Conservation (phyloP, 345 rosid genomes). For the Melastoma malabathricum region DNA sequence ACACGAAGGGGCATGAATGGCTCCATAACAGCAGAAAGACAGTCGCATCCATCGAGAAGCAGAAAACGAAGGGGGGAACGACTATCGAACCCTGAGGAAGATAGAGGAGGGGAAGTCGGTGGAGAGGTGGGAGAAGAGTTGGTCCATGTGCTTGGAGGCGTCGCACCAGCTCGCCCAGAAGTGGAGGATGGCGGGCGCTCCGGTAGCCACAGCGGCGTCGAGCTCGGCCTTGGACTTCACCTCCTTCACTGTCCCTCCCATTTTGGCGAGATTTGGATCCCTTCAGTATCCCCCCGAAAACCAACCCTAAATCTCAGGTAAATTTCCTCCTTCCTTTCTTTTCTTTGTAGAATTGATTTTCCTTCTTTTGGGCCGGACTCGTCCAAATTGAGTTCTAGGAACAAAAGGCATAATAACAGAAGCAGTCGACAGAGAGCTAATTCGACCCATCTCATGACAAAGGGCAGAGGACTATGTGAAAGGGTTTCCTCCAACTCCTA, state of each 20-base stretch:
- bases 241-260: slow-evolving; percentile 86
- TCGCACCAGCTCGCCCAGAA: slow-evolving; percentile 99
- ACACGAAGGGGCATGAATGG: background rate
- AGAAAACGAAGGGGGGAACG: background rate
- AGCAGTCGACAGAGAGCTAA: too few species aligned
- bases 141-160: slow-evolving; percentile 99
- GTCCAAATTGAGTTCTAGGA: too few species aligned
- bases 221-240: slow-evolving; percentile 67
- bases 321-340: too few species aligned
- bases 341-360: too few species aligned
- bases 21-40: background rate
- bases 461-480: too few species aligned
- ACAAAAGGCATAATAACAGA: too few species aligned
- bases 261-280: slow-evolving; percentile 4
- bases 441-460: too few species aligned
- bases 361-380: too few species aligned
- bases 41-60: background rate
- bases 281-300: background rate
- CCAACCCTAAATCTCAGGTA: background rate
- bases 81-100: slow-evolving; percentile 51
- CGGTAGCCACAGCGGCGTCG: slow-evolving; percentile 37
- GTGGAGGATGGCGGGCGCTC: slow-evolving; percentile 51
- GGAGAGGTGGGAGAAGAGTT: slow-evolving; percentile 82
- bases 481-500: too few species aligned
- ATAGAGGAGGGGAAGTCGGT: slow-evolving; percentile 74